These are phyloP conservation scores for Podospora anserina DNA, from an alignment of 495 filamentous ascomycete genomes.

Conservation along the genomic window DNA sequence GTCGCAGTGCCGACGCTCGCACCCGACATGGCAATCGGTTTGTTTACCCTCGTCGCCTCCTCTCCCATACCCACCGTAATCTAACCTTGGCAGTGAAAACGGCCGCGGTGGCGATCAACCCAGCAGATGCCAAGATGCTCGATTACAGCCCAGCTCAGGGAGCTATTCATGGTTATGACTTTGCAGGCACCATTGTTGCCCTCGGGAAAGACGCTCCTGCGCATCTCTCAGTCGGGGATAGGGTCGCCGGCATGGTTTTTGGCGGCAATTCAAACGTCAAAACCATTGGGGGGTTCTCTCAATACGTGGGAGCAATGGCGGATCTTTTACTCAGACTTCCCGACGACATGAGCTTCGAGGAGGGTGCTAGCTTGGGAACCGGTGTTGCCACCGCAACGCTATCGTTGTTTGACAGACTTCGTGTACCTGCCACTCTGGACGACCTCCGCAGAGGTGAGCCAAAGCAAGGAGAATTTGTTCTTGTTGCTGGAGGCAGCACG, in stretches of 20 bases:
- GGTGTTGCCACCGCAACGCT: conserved; percentile 36
- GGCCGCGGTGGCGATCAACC: conserved; percentile 42
- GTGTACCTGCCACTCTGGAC: background rate
- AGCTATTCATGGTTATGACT: conserved; percentile 38
- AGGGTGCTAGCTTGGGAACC: conserved; percentile 44
- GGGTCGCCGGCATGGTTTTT: conserved; percentile 37
- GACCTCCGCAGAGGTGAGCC: background rate
- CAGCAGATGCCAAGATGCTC: conserved; percentile 57
- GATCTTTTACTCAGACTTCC: conserved; percentile 39
- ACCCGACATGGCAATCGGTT: conserved; percentile 9
- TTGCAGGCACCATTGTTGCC: conserved; percentile 44
- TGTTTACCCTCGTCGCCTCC: too few species aligned
- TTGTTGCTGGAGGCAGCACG: conserved; percentile 47
- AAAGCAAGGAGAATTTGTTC: conserved; percentile 15
- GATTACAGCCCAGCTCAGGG: conserved; percentile 24
- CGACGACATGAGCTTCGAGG: conserved; percentile 42
- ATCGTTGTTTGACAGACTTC: conserved; percentile 21
- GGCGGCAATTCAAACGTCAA: conserved; percentile 22
- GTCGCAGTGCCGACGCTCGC: conserved; percentile 1
- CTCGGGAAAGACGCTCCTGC: conserved; percentile 30
- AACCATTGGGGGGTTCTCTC: conserved; percentile 34
- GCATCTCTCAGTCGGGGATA: conserved; percentile 41
- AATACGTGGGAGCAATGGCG: conserved; percentile 18
- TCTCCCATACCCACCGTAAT: too few species aligned
- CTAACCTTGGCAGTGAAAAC: too few species aligned